Conservation (phyloP, 2,329 filamentous ascomycete species). For the Nothophaeocryptopus gaeumannii region DNA sequence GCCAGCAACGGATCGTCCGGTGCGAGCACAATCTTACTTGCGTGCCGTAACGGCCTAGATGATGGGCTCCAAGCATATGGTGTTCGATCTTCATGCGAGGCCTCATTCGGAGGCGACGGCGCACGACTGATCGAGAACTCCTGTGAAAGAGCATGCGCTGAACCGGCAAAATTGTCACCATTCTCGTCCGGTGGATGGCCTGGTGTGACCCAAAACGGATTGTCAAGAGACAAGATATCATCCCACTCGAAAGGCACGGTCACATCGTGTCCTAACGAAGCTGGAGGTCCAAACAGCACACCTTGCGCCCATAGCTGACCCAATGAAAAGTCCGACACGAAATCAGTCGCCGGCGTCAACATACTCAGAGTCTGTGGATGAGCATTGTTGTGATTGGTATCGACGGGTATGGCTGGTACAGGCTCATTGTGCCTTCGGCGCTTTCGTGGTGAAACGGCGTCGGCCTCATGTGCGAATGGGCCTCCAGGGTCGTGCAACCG, state of each 20-base stretch:
- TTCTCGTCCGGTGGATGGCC: background rate
- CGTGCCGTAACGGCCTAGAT: background rate
- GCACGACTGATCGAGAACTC: slow-evolving; percentile 1
- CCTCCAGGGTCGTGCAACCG: background rate
- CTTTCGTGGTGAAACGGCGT: background rate
- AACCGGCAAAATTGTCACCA: background rate
- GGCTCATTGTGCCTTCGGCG: background rate
- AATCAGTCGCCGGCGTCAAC: background rate
- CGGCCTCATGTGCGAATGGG: no score
- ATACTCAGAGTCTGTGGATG: background rate
- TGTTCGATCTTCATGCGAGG: slow-evolving; percentile 1
- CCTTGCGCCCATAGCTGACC: background rate
- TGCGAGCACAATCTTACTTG: background rate
- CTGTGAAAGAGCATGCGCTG: background rate
- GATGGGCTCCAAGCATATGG: slow-evolving; percentile 5
- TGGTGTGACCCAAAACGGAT: no score
- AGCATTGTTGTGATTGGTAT: background rate
- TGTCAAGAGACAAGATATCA: background rate
- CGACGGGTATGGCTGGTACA: background rate
- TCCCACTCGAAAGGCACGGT: background rate
- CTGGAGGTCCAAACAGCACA: background rate
- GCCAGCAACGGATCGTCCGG: background rate
- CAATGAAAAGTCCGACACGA: background rate
- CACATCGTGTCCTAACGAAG: background rate
- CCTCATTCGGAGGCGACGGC: background rate